Conservation (phyloP, 208 protist species). For the Leptomonas seymouri region DNA sequence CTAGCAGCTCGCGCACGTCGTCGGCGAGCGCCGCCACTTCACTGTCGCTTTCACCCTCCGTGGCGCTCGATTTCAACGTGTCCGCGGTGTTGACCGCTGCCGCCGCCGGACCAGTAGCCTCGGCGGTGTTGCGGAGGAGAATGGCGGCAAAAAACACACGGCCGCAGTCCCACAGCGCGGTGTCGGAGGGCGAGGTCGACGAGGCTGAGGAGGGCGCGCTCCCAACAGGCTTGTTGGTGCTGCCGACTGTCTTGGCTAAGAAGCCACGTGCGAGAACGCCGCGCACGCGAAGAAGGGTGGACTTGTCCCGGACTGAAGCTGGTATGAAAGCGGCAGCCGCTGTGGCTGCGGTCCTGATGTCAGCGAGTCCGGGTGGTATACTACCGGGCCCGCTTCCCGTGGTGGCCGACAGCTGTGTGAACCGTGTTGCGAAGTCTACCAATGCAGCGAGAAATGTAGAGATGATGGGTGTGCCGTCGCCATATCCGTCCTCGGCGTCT, state of each 20-base stretch:
- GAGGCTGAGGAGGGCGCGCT: not conserved
- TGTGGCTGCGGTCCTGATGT: not conserved
- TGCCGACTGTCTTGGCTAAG: not conserved
- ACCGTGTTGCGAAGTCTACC: constrained; percentile 47
- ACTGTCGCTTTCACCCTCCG: constrained; percentile 17
- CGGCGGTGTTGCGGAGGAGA: constrained; percentile 6
- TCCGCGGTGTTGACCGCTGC: not conserved
- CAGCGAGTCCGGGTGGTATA: not conserved
- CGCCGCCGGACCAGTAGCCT: not conserved
- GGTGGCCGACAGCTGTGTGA: constrained; percentile 11
- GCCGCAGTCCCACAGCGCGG: constrained; percentile 34
- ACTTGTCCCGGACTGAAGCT: not conserved
- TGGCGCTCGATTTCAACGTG: not conserved
- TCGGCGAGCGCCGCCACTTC: constrained; percentile 48
- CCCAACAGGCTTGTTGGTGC: not conserved
- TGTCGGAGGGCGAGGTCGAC: not conserved
- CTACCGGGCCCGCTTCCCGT: not conserved
- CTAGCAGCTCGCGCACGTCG: constrained; percentile 66
- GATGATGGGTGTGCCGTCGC: not conserved
- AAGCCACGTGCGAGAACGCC: constrained; percentile 19
- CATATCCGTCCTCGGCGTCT: constrained; percentile 22
- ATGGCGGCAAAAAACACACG: constrained; percentile 65
- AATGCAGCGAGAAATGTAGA: constrained; percentile 58
- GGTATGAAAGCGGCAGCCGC: not conserved
- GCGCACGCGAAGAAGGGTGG: constrained; percentile 24